phyloP scores from a whole-genome alignment of 371 early-diverging fungal species.

The Mucor piriformis region DNA sequence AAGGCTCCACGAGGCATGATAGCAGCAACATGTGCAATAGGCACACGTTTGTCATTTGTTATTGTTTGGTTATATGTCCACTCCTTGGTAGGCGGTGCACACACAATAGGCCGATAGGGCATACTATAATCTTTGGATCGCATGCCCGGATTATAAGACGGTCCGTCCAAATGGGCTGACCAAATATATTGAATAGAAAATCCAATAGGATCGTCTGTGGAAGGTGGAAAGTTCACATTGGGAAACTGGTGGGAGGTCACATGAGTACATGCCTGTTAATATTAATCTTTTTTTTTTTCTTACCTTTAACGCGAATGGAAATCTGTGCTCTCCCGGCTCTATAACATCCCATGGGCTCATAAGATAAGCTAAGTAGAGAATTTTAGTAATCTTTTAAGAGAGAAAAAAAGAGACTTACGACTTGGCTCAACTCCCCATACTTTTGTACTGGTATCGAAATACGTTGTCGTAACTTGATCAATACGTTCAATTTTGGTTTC shows the following conservation, averaged over 20 bases:
- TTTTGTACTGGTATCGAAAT: conserved; percentile 39
- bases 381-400: background rate
- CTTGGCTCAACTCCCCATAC: conserved; percentile 39
- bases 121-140: conserved; percentile 33
- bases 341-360: conserved; percentile 49
- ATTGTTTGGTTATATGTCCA: conserved; percentile 33
- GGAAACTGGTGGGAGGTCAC: conserved; percentile 31
- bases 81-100: conserved; percentile 27
- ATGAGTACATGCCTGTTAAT: background rate
- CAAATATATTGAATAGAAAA: conserved; percentile 46
- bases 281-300: background rate
- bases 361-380: conserved; percentile 26
- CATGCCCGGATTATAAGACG: conserved; percentile 31
- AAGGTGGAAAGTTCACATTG: conserved; percentile 48
- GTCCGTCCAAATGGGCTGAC: conserved; percentile 55
- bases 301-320: conserved; percentile 60
- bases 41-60: conserved; percentile 24
- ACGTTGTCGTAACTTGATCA: conserved; percentile 37
- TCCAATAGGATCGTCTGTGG: conserved; percentile 35
- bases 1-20: conserved; percentile 32
- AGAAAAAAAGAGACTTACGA: conserved; percentile 20
- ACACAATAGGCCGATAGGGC: conserved; percentile 30
- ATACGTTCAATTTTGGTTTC: conserved; percentile 32
- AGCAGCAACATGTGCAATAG: conserved; percentile 32
- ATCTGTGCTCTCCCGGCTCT: conserved; percentile 45